phyloP scores from a whole-genome alignment of 2,329 filamentous ascomycete genomes.

The Neurospora crassa region DNA sequence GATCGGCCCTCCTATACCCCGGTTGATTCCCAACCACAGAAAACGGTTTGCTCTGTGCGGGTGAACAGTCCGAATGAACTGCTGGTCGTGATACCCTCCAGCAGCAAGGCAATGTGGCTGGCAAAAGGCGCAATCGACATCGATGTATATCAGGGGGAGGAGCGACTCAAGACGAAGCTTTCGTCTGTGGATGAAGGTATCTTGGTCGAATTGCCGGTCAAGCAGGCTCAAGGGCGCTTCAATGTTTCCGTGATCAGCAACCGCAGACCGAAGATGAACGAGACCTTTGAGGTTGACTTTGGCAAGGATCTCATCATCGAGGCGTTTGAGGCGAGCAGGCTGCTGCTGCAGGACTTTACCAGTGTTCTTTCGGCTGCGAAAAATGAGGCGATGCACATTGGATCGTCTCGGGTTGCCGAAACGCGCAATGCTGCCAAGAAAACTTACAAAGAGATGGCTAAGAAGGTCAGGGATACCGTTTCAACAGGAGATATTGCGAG shows the following conservation, averaged over 20 bases:
- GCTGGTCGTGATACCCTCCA: constrained; percentile 41
- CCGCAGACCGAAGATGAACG: constrained; percentile 49
- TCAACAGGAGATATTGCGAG: constrained; percentile 13
- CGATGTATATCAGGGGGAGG: constrained; percentile 39
- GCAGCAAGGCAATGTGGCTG: constrained; percentile 44
- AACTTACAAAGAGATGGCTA: constrained; percentile 21
- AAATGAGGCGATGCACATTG: constrained; percentile 19
- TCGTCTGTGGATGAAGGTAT: constrained; percentile 40
- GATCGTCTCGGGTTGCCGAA: constrained; percentile 14
- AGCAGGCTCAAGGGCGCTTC: constrained; percentile 48
- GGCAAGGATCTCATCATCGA: constrained; percentile 36
- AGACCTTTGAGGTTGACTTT: constrained; percentile 52
- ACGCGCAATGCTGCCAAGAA: constrained; percentile 23
- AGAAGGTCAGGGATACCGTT: constrained; percentile 14
- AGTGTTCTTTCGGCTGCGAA: constrained; percentile 33
- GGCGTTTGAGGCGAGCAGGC: constrained; percentile 33
- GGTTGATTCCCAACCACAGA: constrained; percentile 19
- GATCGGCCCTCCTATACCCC: constrained; percentile 28
- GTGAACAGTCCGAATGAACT: constrained; percentile 39
- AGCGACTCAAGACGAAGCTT: constrained; percentile 38
- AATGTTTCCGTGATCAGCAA: constrained; percentile 49
- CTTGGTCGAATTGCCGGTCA: constrained; percentile 39
- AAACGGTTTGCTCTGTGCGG: constrained; percentile 35
- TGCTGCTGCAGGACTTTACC: constrained; percentile 29
- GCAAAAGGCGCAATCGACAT: constrained; percentile 47